Percentiles rank a stretch among this genome's conserved stretches.
Conservation (phyloP, 2,329 filamentous ascomycete species). For the Hypoxylon sp. region DNA sequence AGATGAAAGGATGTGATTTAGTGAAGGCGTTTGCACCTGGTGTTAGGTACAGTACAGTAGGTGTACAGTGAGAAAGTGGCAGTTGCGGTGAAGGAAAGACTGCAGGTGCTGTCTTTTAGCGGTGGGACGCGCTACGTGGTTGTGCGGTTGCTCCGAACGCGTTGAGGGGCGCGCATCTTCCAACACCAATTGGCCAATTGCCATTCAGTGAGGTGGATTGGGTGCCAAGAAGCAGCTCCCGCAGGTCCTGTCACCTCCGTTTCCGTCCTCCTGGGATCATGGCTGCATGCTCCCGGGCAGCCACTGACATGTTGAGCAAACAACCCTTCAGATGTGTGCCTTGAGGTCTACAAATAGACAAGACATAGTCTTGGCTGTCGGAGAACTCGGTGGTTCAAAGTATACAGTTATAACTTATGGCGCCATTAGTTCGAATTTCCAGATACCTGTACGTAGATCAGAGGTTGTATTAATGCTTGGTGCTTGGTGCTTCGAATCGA, state of each 20-base stretch:
- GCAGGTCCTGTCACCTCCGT: conserved; percentile 3
- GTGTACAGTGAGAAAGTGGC: background rate
- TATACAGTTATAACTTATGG: too few species aligned
- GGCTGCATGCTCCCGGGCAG: conserved; percentile 1
- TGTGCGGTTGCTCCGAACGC: conserved; percentile 28
- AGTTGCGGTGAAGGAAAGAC: conserved; percentile 33
- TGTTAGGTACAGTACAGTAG: too few species aligned
- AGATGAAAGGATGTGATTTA: background rate
- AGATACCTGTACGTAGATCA: too few species aligned
- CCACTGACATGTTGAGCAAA: too few species aligned
- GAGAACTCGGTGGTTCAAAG: too few species aligned
- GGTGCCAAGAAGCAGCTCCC: conserved; percentile 10
- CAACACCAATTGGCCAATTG: conserved; percentile 40
- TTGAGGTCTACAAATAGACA: too few species aligned
- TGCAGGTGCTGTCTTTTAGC: conserved; percentile 10
- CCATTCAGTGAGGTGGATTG: conserved; percentile 5
- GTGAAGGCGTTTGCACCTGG: background rate
- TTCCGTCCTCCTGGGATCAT: conserved; percentile 5
- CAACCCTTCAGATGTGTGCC: too few species aligned
- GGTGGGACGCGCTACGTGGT: conserved; percentile 30
- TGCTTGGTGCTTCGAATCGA: too few species aligned
- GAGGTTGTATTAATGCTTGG: too few species aligned
- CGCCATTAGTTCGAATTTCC: background rate
- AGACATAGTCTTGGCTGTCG: too few species aligned
- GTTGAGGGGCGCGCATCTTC: conserved; percentile 21